phyloP scores from a whole-genome alignment of 2,329 filamentous ascomycete genomes.

The Fonsecaea pedrosoi region DNA sequence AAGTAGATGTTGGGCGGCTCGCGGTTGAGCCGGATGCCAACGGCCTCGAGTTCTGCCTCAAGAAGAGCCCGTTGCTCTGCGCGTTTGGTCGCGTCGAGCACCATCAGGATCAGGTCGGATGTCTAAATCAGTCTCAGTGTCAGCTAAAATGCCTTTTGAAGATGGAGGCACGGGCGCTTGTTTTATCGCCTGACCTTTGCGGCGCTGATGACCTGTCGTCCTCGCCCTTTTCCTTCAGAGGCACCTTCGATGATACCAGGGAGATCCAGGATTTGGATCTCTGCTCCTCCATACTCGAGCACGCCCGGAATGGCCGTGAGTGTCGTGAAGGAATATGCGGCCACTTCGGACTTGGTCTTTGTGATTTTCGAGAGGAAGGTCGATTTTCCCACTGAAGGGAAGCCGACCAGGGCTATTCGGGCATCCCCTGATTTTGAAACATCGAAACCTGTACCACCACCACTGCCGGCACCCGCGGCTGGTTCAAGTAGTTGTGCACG shows the following conservation, averaged over 20 bases:
- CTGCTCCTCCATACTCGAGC: constrained; percentile 94
- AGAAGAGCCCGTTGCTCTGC: constrained; percentile 89
- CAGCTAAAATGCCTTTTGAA: too few species aligned
- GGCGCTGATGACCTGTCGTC: constrained; percentile 94
- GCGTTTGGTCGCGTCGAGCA: constrained; percentile 94
- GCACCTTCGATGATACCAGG: constrained; percentile 98
- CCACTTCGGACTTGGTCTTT: constrained; percentile 95
- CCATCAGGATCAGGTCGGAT: constrained; percentile 88
- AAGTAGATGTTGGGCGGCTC: constrained; percentile 97
- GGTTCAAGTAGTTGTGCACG: constrained; percentile 94
- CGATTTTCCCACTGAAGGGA: constrained; percentile 97
- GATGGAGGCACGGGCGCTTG: too few species aligned
- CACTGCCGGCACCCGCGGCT: constrained; percentile 75
- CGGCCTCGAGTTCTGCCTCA: constrained; percentile 91
- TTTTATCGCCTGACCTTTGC: constrained; percentile 67
- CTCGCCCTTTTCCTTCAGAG: constrained; percentile 91
- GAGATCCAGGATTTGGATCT: constrained; percentile 96
- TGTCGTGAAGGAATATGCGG: constrained; percentile 96
- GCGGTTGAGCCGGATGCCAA: constrained; percentile 90
- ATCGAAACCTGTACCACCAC: constrained; percentile 81
- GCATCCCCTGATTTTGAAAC: constrained; percentile 97
- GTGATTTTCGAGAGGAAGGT: constrained; percentile 99
- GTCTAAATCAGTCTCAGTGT: constrained; percentile 19
- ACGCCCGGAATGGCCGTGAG: constrained; percentile 97
- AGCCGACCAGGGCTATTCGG: constrained; percentile 95